phyloP scores from a whole-genome alignment of 495 filamentous ascomycete species.

The Amphirosellinia nigrospora region DNA sequence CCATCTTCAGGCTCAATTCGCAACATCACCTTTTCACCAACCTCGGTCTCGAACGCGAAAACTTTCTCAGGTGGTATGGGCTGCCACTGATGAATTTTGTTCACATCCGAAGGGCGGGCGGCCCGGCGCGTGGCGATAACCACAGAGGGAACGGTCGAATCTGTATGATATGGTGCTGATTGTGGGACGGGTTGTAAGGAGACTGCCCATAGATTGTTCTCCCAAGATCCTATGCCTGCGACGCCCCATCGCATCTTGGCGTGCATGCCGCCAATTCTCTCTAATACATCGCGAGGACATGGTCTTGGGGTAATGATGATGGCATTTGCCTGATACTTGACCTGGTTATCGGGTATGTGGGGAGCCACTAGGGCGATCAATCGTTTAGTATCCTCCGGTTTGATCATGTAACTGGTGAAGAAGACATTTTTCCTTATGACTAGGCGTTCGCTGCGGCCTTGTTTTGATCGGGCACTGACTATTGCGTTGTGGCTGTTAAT shows the following conservation, averaged over 20 bases:
- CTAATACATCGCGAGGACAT: conserved; percentile 67
- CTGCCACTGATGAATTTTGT: conserved; percentile 85
- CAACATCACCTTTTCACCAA: conserved; percentile 86
- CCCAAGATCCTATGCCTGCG: conserved; percentile 71
- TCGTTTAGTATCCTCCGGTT: conserved; percentile 67
- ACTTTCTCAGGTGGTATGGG: conserved; percentile 68
- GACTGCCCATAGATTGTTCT: conserved; percentile 87
- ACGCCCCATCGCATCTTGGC: conserved; percentile 83
- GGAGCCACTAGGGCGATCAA: conserved; percentile 72
- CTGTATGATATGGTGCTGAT: conserved; percentile 70
- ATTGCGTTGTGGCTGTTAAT: conserved; percentile 82
- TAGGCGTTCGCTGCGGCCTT: conserved; percentile 50
- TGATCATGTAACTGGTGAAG: conserved; percentile 93
- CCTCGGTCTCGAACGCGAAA: conserved; percentile 75
- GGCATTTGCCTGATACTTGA: conserved; percentile 86
- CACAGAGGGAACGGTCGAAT: conserved; percentile 74
- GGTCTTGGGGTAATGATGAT: conserved; percentile 85
- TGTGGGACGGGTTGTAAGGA: conserved; percentile 73
- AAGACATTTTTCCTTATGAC: conserved; percentile 85
- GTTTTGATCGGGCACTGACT: conserved; percentile 42
- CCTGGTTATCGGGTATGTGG: conserved; percentile 61
- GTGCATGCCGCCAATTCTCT: conserved; percentile 85
- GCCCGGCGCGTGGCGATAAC: conserved; percentile 75
- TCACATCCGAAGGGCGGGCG: conserved; percentile 78
- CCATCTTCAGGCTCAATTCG: conserved; percentile 74